Evolutionary conservation across 2,329 filamentous ascomycete genomes (phyloP), one percentile per base, ranked within the genome.

Genomic region (Ascochyta viciae-villosae): DNA sequence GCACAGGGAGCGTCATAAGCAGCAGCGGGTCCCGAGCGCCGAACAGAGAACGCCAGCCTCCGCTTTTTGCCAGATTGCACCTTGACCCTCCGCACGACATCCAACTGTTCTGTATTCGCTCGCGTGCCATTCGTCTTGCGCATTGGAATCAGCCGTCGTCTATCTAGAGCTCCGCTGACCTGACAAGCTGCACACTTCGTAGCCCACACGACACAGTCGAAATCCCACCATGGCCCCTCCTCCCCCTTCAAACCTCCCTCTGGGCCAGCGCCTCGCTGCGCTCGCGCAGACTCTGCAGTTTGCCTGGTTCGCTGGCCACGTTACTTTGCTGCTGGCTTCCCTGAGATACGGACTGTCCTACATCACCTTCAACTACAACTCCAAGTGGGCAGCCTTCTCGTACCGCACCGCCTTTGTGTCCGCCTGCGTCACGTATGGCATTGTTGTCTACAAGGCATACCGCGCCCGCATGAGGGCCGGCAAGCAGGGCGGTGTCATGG

Each of bases 361-460:
- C 82, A 79, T 97, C 55, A 89, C 89, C 71, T 90, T 98, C 83
- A 96, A 96, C 83, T 92, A 87, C 77, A 89, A 89, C 75, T 88
- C 87, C 54, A 80, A 85, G 74, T 87, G 87, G 82, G 93, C 94
- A 43, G 83, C 86, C 65, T 88, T 95, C 77, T 89, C 89, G 54
- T 99, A 99, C 82, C 93, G 95, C 70, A 86, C 89, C 50, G 91
- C 93, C 54, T 99, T 99, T 76, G 66, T 97, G 67, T 89, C 93
- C 3, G 95, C 95, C 6, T 92, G 92, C 43, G 86, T 87, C 45
- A 98, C 95, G 10, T 99, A 99, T 78, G 94, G 95, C 64, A 98
- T 99, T 65, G 95, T 99, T 45, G 94, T 99, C 60, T 98, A 96
- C 85, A 99, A 99, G 86, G 93, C 92, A 55, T 91, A 93, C 82